A percentile compares a stretch with the other conserved stretches of the same genome.
These are phyloP conservation scores for Cyamopsis tetragonoloba DNA, from an alignment of 306 rosid genomes.

Conservation along the genomic window DNA sequence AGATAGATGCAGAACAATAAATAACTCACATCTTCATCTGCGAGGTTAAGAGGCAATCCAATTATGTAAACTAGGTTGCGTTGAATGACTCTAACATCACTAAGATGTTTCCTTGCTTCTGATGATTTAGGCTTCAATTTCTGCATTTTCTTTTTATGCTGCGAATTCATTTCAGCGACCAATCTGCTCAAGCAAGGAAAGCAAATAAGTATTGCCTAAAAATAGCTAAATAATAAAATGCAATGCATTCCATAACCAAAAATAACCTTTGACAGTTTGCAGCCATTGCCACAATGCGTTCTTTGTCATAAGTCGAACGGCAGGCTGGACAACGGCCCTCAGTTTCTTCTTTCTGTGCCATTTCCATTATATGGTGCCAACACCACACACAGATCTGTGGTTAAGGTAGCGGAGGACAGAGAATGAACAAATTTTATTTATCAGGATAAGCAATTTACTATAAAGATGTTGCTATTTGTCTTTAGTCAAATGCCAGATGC, in stretches of 20 bases:
- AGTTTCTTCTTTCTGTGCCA: slow-evolving; percentile 47
- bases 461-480: neutral
- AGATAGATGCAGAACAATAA: slow-evolving; percentile 6
- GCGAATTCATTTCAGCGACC: slow-evolving; percentile 50
- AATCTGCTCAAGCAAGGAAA: slow-evolving; percentile 36
- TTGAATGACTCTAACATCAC: slow-evolving; percentile 54
- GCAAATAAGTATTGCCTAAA: neutral
- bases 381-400: slow-evolving; percentile 54
- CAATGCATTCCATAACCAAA: neutral
- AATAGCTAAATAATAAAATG: neutral
- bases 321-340: slow-evolving; percentile 59
- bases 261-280: slow-evolving; percentile 54
- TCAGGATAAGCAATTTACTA: neutral
- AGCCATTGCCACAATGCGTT: slow-evolving; percentile 47
- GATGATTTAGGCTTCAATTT: slow-evolving; percentile 41
- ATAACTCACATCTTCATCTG: slow-evolving; percentile 50
- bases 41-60: slow-evolving; percentile 50
- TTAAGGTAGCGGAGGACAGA: neutral
- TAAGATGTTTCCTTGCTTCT: slow-evolving; percentile 50
- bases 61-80: slow-evolving; percentile 53
- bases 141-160: slow-evolving; percentile 40
- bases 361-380: slow-evolving; percentile 59
- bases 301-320: slow-evolving; percentile 46
- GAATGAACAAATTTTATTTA: neutral
- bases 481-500: neutral